Base-by-base conservation (phyloP, 2,329 filamentous ascomycete genomes). In the Penicillium capsulatum region DNA sequence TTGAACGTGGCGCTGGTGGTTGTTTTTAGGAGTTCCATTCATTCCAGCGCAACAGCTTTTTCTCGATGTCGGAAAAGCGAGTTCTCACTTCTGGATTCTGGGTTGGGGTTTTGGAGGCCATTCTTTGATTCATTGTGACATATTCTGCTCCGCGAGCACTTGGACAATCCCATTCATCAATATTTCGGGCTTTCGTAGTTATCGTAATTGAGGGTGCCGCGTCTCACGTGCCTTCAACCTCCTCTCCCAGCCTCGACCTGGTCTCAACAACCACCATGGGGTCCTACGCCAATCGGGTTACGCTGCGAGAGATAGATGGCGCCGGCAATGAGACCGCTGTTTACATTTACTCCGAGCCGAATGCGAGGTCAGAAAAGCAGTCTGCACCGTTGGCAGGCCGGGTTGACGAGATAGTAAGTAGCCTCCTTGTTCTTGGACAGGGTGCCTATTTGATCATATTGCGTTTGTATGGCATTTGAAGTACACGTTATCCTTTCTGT, bases 271-370 rank as follows among this genome's bases (percentile, higher is more conserved):
- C 26, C 33, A 40, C 11, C 17, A 43, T 47, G 37, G 15, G 15
- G 6, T 31, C 36, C 14, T 17, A 33, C 4, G 22, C 34, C 3
- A 20, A 22, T 10, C 40, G 35, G n/a, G 19, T 65, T 14, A 55
- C 52, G n/a, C 54, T 67, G 22, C 56, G 36, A 10, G 64, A 67
- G 42, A 60, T 61, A 15, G 73, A 79, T 52, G 73, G 77, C 40
- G 69, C 73, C 14, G 74, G 74, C 16, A 67, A 66, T 42, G 56
- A 72, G 9, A 67, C 63, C 3, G 65, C 68, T 4, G 74, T 72
- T 1, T 79, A 77, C 47, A 54, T 77, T 38, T 67, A 70, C 37
- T 68, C 70, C 3, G 48, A 54, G 32, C 46, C 57, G 14, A 36
- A 44, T 34, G 35, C 29, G 9, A 9, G 9, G 29, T 16, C 30